These are phyloP conservation scores for Fraxinus dipetala DNA, from an alignment of 305 asterid species.

Conservation along the genomic window DNA sequence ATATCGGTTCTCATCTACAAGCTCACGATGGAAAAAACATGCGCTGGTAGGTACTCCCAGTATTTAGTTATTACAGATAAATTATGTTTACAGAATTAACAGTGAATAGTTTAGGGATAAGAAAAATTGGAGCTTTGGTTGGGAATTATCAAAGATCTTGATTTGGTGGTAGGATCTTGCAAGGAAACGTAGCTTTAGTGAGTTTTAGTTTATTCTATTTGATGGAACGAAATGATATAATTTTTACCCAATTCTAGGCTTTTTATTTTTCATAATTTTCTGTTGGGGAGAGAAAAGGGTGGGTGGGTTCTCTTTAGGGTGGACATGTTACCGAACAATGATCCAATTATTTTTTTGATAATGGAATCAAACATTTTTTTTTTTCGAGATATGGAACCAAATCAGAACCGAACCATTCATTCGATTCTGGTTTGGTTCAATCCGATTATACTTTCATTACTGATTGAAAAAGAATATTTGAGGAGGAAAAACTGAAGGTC, in stretches of 20 bases:
- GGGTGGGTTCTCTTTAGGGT: too few relatives aligned
- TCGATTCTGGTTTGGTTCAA: too few relatives aligned
- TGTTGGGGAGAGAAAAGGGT: too few relatives aligned
- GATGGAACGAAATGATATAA: not conserved
- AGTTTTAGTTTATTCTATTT: not conserved
- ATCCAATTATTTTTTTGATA: too few relatives aligned
- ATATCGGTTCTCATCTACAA: slow-evolving; percentile 77
- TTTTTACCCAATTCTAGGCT: not conserved
- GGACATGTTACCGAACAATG: too few relatives aligned
- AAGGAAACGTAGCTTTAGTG: not conserved
- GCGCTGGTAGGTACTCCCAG: slow-evolving; percentile 56
- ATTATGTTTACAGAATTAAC: not conserved
- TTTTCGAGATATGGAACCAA: too few relatives aligned
- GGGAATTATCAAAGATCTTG: slow-evolving; percentile 6
- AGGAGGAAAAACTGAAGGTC: too few relatives aligned
- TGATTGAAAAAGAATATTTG: too few relatives aligned
- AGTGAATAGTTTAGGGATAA: slow-evolving; percentile 12
- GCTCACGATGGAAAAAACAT: slow-evolving; percentile 84
- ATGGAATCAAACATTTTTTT: too few relatives aligned
- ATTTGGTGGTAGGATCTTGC: not conserved
- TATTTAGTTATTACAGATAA: not conserved
- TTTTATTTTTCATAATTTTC: not conserved
- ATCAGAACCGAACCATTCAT: too few relatives aligned
- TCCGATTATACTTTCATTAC: too few relatives aligned
- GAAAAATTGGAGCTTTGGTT: slow-evolving; percentile 17